These are phyloP conservation scores for Drechslera avenae DNA, from an alignment of 2,329 filamentous ascomycete genomes.

Conservation along the genomic window DNA sequence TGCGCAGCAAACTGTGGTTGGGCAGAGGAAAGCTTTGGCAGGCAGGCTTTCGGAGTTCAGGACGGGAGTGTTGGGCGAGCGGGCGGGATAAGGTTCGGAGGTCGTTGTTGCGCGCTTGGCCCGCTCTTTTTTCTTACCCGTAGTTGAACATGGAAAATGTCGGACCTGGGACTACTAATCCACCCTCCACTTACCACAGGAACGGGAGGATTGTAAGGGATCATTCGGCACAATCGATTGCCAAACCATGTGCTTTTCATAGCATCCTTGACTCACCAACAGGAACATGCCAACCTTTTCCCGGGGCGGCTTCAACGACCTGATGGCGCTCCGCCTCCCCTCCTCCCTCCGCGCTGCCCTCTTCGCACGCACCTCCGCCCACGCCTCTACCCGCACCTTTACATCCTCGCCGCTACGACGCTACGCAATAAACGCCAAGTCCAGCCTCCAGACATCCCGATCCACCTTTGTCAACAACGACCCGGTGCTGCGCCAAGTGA, in stretches of 20 bases:
- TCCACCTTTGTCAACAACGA: conserved; percentile 32
- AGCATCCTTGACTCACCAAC: not conserved
- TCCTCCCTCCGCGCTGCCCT: conserved; percentile 40
- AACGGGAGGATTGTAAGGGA: not conserved
- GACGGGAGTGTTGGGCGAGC: conserved; percentile 44
- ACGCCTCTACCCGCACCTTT: conserved; percentile 28
- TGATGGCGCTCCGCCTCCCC: conserved; percentile 38
- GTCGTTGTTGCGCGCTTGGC: conserved; percentile 21
- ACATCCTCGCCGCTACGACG: conserved; percentile 31
- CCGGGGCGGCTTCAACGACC: conserved; percentile 36
- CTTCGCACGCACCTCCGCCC: conserved; percentile 23
- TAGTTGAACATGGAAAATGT: conserved; percentile 14
- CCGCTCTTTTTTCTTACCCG: conserved; percentile 19
- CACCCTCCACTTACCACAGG: conserved; percentile 9
- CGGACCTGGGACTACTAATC: no score
- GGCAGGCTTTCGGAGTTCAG: conserved; percentile 19
- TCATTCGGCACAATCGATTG: not conserved
- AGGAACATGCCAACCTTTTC: conserved; percentile 38
- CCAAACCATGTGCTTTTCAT: conserved; percentile 1
- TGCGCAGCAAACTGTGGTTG: conserved; percentile 16
- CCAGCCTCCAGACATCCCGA: conserved; percentile 5
- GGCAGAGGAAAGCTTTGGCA: conserved; percentile 19
- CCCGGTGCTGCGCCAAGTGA: conserved; percentile 42
- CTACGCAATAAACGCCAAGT: conserved; percentile 26
- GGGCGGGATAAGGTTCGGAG: conserved; percentile 29